Evolutionary conservation across 176 grass and related monocot species (phyloP).

Genomic region (Areca catechu): DNA sequence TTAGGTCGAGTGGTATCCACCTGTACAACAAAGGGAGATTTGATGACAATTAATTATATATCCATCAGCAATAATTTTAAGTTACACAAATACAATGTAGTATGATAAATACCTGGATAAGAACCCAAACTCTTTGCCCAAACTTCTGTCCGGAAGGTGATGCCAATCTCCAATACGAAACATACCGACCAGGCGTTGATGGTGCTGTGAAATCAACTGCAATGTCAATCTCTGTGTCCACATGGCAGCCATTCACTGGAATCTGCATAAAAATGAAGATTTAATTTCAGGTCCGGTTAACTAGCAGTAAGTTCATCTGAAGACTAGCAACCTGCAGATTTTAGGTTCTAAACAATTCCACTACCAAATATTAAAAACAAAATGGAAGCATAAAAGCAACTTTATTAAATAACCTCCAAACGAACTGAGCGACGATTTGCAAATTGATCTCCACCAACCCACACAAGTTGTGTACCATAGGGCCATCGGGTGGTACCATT

Average conservation of each 20-base stretch:
- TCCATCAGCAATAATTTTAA: too few species aligned
- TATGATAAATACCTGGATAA: slow-evolving; percentile 49
- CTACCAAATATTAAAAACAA: too few species aligned
- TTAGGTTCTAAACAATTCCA: too few species aligned
- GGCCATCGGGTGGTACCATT: slow-evolving; percentile 56
- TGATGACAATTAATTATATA: too few species aligned
- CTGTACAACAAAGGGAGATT: not conserved
- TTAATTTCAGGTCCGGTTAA: too few species aligned
- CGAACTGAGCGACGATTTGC: slow-evolving; percentile 15
- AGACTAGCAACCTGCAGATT: too few species aligned
- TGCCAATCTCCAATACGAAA: slow-evolving; percentile 79
- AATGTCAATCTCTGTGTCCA: slow-evolving; percentile 41
- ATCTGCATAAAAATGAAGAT: slow-evolving; percentile 26
- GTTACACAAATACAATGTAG: not conserved
- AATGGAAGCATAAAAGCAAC: too few species aligned
- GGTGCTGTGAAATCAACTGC: slow-evolving; percentile 57
- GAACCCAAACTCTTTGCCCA: slow-evolving; percentile 73
- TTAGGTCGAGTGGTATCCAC: slow-evolving; percentile 33
- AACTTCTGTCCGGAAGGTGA: slow-evolving; percentile 54
- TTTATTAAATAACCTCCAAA: slow-evolving; percentile 29
- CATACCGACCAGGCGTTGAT: slow-evolving; percentile 49
- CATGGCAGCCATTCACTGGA: slow-evolving; percentile 32
- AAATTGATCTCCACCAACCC: slow-evolving; percentile 65
- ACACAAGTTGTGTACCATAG: slow-evolving; percentile 49
- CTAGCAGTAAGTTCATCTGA: too few species aligned